These are phyloP conservation scores for Pisolithus tinctorius DNA, from an alignment of 768 basidiomycete species.

Conservation along the genomic window DNA sequence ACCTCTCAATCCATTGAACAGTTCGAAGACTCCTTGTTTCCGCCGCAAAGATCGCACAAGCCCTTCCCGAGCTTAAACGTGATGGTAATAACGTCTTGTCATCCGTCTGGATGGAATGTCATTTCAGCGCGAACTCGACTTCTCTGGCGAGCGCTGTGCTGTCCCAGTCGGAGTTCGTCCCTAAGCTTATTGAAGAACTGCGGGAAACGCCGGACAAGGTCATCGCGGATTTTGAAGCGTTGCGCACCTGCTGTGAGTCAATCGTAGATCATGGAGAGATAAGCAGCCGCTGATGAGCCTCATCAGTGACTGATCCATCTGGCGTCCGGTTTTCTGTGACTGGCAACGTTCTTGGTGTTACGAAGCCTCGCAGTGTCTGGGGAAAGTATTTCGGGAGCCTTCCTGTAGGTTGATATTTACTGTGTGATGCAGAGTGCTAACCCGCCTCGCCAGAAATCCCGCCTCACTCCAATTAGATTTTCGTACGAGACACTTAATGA, in stretches of 20 bases:
- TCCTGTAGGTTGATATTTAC: conserved; percentile 32
- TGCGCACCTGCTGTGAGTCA: conserved; percentile 59
- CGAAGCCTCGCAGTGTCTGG: conserved; percentile 71
- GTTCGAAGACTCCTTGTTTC: conserved; percentile 66
- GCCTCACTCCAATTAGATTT: conserved; percentile 61
- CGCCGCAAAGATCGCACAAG: conserved; percentile 84
- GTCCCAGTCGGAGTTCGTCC: conserved; percentile 72
- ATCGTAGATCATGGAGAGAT: not conserved
- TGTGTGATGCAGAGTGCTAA: not conserved
- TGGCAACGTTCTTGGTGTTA: conserved; percentile 72
- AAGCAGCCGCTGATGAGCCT: not conserved
- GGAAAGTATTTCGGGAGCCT: conserved; percentile 59
- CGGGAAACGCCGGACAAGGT: conserved; percentile 68
- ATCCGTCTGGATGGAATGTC: conserved; percentile 59
- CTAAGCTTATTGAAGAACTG: conserved; percentile 62
- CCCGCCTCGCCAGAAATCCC: conserved; percentile 32
- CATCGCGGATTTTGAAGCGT: conserved; percentile 65
- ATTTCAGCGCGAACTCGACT: conserved; percentile 66
- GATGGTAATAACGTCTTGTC: conserved; percentile 76
- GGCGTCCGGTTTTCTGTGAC: conserved; percentile 84
- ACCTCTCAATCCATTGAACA: conserved; percentile 1
- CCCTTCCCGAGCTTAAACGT: conserved; percentile 85
- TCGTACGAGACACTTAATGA: conserved; percentile 64
- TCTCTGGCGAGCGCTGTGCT: conserved; percentile 63
- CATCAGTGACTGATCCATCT: conserved; percentile 71